Conservation (phyloP, 2,329 filamentous ascomycete genomes). For the Penicillium sp. region DNA sequence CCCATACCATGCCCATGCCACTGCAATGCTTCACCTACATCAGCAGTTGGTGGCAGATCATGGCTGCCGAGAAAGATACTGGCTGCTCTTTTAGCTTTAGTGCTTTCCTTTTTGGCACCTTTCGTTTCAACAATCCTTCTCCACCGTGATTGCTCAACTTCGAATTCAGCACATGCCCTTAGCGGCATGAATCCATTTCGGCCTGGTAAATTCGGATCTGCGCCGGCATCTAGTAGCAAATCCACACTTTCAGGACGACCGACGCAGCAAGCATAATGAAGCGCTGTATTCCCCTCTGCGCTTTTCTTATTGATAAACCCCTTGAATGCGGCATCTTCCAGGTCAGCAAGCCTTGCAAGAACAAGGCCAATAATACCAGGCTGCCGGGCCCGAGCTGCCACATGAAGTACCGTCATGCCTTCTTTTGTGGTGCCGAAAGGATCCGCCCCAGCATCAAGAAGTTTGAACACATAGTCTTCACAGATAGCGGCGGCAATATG, state of each 20-base stretch:
- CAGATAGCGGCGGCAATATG: conserved; percentile 16
- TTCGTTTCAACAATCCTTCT: background rate
- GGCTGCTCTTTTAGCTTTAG: background rate
- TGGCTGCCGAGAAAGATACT: background rate
- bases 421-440: conserved; percentile 9
- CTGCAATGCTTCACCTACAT: background rate
- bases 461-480: conserved; percentile 9
- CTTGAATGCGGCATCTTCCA: background rate
- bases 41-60: background rate
- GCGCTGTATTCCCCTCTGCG: conserved; percentile 8
- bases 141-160: conserved; percentile 1
- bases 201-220: conserved; percentile 5
- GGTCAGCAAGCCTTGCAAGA: background rate
- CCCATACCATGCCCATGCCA: background rate
- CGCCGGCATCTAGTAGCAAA: conserved; percentile 6
- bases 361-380: conserved; percentile 8
- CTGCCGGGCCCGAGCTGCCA: conserved; percentile 15
- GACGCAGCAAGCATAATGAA: conserved; percentile 17
- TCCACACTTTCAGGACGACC: conserved; percentile 13
- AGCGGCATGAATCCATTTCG: background rate
- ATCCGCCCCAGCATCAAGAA: conserved; percentile 14
- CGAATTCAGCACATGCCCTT: conserved; percentile 4
- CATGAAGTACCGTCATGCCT: conserved; percentile 14
- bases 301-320: conserved; percentile 12
- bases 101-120: background rate